Evolutionary conservation across 2,329 filamentous ascomycete genomes (phyloP).

Genomic region (Trichocomaceae sp.): DNA sequence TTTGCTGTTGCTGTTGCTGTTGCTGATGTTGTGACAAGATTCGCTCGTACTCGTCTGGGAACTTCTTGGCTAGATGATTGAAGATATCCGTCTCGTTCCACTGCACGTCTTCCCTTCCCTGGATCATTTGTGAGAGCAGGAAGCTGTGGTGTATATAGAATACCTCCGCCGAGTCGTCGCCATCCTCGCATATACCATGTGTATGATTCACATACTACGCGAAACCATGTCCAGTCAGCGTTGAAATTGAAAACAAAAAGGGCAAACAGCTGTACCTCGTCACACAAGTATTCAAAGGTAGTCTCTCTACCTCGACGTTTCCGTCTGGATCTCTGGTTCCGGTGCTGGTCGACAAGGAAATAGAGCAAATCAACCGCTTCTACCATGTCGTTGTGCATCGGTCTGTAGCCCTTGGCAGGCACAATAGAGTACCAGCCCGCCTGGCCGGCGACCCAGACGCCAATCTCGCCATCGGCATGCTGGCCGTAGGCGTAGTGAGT

Average conservation of each 20-base stretch:
- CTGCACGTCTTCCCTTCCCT: constrained; percentile 38
- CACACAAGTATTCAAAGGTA: constrained; percentile 33
- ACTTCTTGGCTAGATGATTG: constrained; percentile 39
- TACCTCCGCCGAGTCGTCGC: constrained; percentile 41
- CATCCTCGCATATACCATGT: constrained; percentile 37
- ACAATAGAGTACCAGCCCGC: constrained; percentile 58
- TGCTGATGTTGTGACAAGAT: constrained; percentile 24
- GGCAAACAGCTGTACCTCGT: constrained; percentile 29
- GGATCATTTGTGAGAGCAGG: constrained; percentile 43
- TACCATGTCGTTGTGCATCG: constrained; percentile 50
- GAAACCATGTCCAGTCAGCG: not conserved
- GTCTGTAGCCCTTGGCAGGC: constrained; percentile 48
- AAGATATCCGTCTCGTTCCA: constrained; percentile 41
- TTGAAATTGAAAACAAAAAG: not conserved
- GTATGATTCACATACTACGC: constrained; percentile 38
- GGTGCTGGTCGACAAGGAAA: constrained; percentile 54
- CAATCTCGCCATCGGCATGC: constrained; percentile 49
- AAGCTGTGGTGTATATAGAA: constrained; percentile 42
- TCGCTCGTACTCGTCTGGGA: constrained; percentile 30
- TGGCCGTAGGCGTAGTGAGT: constrained; percentile 46
- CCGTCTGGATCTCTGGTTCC: constrained; percentile 27
- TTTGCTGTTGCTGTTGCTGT: constrained; percentile 14
- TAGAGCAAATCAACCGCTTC: constrained; percentile 56
- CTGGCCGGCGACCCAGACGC: constrained; percentile 56
- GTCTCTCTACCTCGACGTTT: constrained; percentile 29